Evolutionary conservation across 371 early-diverging fungal genomes (phyloP), one percentile per base, ranked within the genome.

Genomic region (Furculomyces boomerangus): DNA sequence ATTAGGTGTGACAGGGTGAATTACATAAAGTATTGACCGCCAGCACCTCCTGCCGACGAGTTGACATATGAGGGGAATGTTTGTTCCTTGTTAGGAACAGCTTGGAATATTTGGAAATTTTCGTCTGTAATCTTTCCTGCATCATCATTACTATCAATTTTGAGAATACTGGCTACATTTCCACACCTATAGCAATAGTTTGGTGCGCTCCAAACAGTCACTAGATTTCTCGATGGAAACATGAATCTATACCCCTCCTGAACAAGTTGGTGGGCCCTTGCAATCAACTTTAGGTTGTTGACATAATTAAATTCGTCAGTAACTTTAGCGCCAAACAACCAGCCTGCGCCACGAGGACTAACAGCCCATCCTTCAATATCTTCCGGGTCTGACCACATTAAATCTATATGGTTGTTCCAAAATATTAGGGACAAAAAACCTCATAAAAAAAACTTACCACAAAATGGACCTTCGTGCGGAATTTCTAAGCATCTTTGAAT

Each of bases 141-240:
- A 31, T 53, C 59, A 32, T 37, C 52, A 53, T 80, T 77, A 66
- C 95, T 94, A 62, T 91, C 86, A 59, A 99, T 83, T 61, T 86
- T 79, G 88, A 99, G 83, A 54, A 99, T 90, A 27, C 93, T 86
- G 25, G 99, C 99, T 40, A 97, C 90, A 68, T 99, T 99, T 26
- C 98, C 99, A 63, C 99, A 99, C 51, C 99, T 83, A 70, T 99
- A 99, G 72, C 99, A 99, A 70, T 99, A 99, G 72, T 94, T 99
- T 25, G 99, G 99, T 26, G 99, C 99, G 31, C 91, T 91, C 91
- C 99, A 99, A 32, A 99, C 94, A 1, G 99, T 99, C 25, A 99
- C 99, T 59, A 98, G 77, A 56, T 91, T 83, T 49, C 92, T 88
- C 55, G 60, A 53, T 10, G 88, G 88, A 72, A 96, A 96, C 90